Conservation (phyloP, 768 basidiomycete genomes). For the Mycena latifolia region DNA sequence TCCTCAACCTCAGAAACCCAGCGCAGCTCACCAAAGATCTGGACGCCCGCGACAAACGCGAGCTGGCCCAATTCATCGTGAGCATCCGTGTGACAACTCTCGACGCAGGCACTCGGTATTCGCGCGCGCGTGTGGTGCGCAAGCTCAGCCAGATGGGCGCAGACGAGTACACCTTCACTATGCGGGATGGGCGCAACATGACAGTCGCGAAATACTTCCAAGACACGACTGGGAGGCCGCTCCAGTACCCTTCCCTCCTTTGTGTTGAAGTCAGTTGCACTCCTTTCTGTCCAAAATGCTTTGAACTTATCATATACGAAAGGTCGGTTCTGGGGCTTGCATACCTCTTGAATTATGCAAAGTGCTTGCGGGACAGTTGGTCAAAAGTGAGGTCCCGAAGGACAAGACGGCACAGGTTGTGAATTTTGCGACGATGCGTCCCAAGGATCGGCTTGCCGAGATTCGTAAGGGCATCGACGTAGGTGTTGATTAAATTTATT, state of each 20-base stretch:
- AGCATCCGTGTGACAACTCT: conserved; percentile 49
- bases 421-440: conserved; percentile 77
- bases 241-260: conserved; percentile 63
- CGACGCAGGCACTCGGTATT: conserved; percentile 30
- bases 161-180: conserved; percentile 56
- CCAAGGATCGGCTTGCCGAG: conserved; percentile 65
- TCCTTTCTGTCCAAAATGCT: too few relatives aligned
- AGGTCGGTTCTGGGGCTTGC: conserved; percentile 48
- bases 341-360: too few relatives aligned
- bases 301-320: too few relatives aligned
- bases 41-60: conserved; percentile 63
- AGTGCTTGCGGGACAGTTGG: too few relatives aligned
- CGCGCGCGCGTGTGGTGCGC: conserved; percentile 63
- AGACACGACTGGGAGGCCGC: conserved; percentile 37
- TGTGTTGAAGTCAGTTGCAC: too few relatives aligned
- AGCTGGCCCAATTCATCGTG: conserved; percentile 51
- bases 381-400: too few relatives aligned
- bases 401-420: too few relatives aligned
- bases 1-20: conserved; percentile 54
- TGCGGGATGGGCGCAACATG: conserved; percentile 57
- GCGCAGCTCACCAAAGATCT: conserved; percentile 53
- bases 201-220: conserved; percentile 58
- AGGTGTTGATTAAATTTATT: conserved; percentile 21
- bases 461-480: conserved; percentile 70
- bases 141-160: conserved; percentile 68